phyloP scores from a whole-genome alignment of 768 basidiomycete genomes.

The Rhizopogon rudus region DNA sequence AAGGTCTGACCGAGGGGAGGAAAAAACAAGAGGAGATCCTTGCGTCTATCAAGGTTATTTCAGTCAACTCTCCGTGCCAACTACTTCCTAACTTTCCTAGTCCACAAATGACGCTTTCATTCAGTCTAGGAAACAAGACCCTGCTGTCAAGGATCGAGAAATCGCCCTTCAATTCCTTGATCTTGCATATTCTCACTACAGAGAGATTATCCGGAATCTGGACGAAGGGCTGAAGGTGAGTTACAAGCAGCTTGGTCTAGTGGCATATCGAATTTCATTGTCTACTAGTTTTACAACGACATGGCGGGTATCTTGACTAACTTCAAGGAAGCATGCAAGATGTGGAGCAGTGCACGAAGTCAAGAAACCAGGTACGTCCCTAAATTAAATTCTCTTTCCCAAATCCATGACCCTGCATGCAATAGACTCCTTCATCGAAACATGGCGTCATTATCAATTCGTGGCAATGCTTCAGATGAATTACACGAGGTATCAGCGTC shows the following conservation, averaged over 20 bases:
- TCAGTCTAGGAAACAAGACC: constrained; percentile 72
- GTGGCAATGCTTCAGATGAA: constrained; percentile 11
- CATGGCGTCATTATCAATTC: constrained; percentile 28
- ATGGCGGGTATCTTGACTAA: constrained; percentile 65
- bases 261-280: not conserved
- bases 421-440: constrained; percentile 15
- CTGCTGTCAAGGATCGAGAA: constrained; percentile 75
- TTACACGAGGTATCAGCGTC: not conserved
- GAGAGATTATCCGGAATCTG: constrained; percentile 78
- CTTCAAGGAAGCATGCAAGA: constrained; percentile 72
- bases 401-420: not conserved
- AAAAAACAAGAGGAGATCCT: constrained; percentile 63
- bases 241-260: not conserved
- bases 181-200: constrained; percentile 81
- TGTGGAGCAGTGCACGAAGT: constrained; percentile 68
- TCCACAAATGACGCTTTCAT: constrained; percentile 69
- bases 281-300: constrained; percentile 83
- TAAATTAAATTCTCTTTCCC: not conserved
- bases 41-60: constrained; percentile 59
- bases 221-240: constrained; percentile 83
- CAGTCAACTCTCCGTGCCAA: not conserved
- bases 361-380: constrained; percentile 68
- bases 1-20: constrained; percentile 47
- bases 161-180: constrained; percentile 78
- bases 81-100: constrained; percentile 29